A percentile compares a stretch with the other conserved stretches of the same genome.
Evolutionary conservation across 441 rosid genomes (phyloP).

Genomic region (Breynia disticha): DNA sequence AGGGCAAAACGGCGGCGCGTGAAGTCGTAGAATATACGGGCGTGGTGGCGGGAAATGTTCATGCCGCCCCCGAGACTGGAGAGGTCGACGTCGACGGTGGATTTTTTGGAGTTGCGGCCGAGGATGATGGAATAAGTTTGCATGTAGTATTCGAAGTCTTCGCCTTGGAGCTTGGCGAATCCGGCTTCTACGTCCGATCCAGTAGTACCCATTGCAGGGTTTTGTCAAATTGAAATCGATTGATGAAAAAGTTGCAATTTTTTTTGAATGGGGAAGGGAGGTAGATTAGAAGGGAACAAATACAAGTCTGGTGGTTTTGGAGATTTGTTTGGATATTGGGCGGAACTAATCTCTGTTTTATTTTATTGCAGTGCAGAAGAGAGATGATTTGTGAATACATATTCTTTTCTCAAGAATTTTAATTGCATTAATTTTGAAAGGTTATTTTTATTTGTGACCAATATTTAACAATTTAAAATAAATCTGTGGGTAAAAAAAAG

Average conservation of each 20-base stretch:
- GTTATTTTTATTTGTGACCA: too few species aligned
- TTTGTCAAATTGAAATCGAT: neutral
- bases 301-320: too few species aligned
- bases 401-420: too few species aligned
- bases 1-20: conserved; percentile 91
- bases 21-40: conserved; percentile 89
- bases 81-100: conserved; percentile 87
- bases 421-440: too few species aligned
- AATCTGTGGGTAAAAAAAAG: too few species aligned
- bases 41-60: conserved; percentile 93
- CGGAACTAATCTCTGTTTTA: too few species aligned
- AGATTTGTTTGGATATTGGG: too few species aligned
- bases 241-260: neutral
- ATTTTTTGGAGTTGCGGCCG: conserved; percentile 92
- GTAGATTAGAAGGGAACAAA: too few species aligned
- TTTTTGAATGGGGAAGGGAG: too few species aligned
- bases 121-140: conserved; percentile 90
- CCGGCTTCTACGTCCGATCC: conserved; percentile 86
- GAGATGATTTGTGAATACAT: too few species aligned
- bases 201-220: conserved; percentile 36
- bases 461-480: too few species aligned
- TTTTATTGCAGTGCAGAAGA: too few species aligned
- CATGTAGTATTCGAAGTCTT: conserved; percentile 96
- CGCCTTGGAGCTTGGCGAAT: conserved; percentile 93
- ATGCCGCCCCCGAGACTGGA: conserved; percentile 90